phyloP scores from a whole-genome alignment of 768 basidiomycete species.

The Boletus eberwhitei region DNA sequence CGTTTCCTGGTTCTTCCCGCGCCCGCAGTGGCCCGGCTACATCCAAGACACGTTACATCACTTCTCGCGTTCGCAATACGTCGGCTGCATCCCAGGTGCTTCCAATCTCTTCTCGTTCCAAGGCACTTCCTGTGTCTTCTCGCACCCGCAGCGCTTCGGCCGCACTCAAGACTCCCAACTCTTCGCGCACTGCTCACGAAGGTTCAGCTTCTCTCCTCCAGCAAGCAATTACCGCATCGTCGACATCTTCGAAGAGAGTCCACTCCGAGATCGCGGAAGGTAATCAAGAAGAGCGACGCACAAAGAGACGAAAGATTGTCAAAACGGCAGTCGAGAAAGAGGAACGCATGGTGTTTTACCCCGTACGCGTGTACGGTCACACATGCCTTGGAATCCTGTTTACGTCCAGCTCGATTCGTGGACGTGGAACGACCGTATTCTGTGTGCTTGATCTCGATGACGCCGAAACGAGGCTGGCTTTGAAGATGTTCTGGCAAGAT shows the following conservation, averaged over 20 bases:
- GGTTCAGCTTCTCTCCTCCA: not conserved
- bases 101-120: not conserved
- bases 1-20: no score
- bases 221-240: not conserved
- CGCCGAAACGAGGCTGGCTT: not conserved
- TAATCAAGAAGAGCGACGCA: not conserved
- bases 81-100: not conserved
- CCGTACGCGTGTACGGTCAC: slow-evolving; percentile 1
- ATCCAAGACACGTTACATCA: no score
- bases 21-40: no score
- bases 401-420: slow-evolving; percentile 10
- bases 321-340: not conserved
- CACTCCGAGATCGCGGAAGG: not conserved
- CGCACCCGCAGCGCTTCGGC: not conserved
- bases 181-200: not conserved
- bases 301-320: not conserved
- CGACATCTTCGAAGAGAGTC: not conserved
- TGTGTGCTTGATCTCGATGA: not conserved
- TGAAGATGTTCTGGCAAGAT: slow-evolving; percentile 14
- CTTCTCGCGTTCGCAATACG: no score
- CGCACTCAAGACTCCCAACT: not conserved
- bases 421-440: slow-evolving; percentile 9
- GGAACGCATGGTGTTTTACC: not conserved
- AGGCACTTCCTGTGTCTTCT: not conserved
- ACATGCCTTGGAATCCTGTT: slow-evolving; percentile 5